Base-by-base conservation (phyloP, 2,329 filamentous ascomycete species). In the Stagonosporopsis tanaceti region DNA sequence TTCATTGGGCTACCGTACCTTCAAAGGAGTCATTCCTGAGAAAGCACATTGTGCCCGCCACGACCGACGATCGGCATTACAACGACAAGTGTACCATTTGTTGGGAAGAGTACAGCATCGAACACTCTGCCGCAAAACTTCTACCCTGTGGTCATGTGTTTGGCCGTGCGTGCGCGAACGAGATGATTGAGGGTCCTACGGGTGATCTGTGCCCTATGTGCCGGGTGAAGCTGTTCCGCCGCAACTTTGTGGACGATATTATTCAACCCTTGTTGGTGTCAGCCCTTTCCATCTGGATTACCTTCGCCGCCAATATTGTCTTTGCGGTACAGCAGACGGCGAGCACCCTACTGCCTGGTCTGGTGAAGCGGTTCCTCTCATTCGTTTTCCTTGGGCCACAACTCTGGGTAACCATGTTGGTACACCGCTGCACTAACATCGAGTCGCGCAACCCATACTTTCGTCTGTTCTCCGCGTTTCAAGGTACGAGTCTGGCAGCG, bases 61-160 rank as follows among this genome's bases (percentile, higher is more conserved):
- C 57, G 22, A 44, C 47, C 12, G 30, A 58, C 37, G 61, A 65
- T 39, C 30, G 14, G 4, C 64, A 62, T 50, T 53, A 61, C 46
- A 47, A 62, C 39, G 46, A 64, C 17, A 63, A 59, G 39, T 65
- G 59, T 45, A 37, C 15, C 4, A 41, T 55, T 27, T 67, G 64
- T 39, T 65, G 60, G 61, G 55, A 37, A 5, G 17, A 44, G 14
- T 66, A 68, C 37, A 52, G 60, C 25, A 38, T 47, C 6, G 34
- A 58, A 5, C 64, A 68, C 22, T 47, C 25, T 24, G 50, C 37
- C 11, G 62, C 53, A 6, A 60, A 57, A 17, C 34, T 65, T 2
- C 38, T 50, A 8, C 50, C 64, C 11, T 67, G 64, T 50, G 52
- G 61, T 35, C 64, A 67, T 25, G 44, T 65, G 46, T 65, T 64